A percentile compares a stretch with the other conserved stretches of the same genome.
These are phyloP conservation scores for Thraustotheca clavata DNA, from an alignment of 352 stramenopile genomes.

Conservation along the genomic window DNA sequence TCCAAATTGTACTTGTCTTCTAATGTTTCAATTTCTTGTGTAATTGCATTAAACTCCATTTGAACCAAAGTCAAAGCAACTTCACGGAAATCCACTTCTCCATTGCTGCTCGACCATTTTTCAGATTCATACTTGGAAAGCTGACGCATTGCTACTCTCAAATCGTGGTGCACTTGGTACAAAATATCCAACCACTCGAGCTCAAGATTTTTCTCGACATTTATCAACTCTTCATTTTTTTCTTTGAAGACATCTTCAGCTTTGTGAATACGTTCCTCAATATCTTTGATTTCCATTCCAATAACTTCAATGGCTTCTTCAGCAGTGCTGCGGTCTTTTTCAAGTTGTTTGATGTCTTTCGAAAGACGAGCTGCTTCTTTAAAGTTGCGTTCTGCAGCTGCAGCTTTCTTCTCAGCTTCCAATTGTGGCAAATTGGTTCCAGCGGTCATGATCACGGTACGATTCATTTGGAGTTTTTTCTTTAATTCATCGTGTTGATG, in stretches of 20 bases:
- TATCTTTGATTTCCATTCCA: constrained; percentile 73
- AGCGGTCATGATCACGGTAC: constrained; percentile 73
- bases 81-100: constrained; percentile 53
- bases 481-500: constrained; percentile 71
- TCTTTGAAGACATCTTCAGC: constrained; percentile 55
- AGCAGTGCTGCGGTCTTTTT: constrained; percentile 69
- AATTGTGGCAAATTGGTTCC: constrained; percentile 69
- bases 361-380: constrained; percentile 78
- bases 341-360: constrained; percentile 79
- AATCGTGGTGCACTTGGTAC: constrained; percentile 62
- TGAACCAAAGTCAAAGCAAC: constrained; percentile 65
- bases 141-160: constrained; percentile 47
- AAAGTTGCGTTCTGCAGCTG: constrained; percentile 74
- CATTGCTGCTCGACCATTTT: constrained; percentile 28
- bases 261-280: constrained; percentile 65
- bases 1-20: constrained; percentile 51
- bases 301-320: constrained; percentile 79
- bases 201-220: constrained; percentile 67
- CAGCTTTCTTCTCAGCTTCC: constrained; percentile 71
- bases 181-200: constrained; percentile 55
- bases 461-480: constrained; percentile 60
- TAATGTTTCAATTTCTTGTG: constrained; percentile 45
- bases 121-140: constrained; percentile 68
- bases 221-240: constrained; percentile 67
- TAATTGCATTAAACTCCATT: constrained; percentile 63